Evolutionary conservation across 371 early-diverging fungal genomes (phyloP).

Genomic region (Zancudomyces culisetae): DNA sequence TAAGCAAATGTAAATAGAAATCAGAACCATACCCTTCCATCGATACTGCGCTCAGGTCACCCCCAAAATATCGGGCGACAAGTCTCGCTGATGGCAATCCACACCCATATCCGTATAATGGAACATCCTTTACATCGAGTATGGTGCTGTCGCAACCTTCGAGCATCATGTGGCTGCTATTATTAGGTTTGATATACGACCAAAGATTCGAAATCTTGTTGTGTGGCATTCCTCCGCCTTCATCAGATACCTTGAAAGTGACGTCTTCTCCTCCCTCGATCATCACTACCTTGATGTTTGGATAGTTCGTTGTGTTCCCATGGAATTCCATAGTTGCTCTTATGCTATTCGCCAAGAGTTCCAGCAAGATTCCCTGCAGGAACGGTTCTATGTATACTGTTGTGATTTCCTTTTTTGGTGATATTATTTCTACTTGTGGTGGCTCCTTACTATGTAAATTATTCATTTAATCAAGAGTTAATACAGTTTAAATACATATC

Average conservation of each 20-base stretch:
- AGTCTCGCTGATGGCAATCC: slow-evolving; percentile 25
- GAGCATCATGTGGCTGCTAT: slow-evolving; percentile 29
- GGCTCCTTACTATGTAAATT: slow-evolving; percentile 8
- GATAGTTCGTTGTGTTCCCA: background rate
- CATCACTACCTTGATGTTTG: slow-evolving; percentile 28
- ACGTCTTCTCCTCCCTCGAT: slow-evolving; percentile 39
- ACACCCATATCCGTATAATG: slow-evolving; percentile 28
- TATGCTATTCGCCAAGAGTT: slow-evolving; percentile 37
- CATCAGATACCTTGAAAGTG: slow-evolving; percentile 35
- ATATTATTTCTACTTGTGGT: slow-evolving; percentile 28
- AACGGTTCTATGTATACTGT: slow-evolving; percentile 39
- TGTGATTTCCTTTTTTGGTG: slow-evolving; percentile 27
- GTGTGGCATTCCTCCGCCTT: slow-evolving; percentile 35
- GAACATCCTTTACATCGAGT: too few species aligned
- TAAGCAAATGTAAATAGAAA: slow-evolving; percentile 45
- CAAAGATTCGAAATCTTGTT: slow-evolving; percentile 27
- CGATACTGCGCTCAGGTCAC: slow-evolving; percentile 43
- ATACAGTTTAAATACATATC: too few species aligned
- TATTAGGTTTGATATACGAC: slow-evolving; percentile 25
- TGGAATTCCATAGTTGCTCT: slow-evolving; percentile 30
- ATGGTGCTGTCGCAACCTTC: slow-evolving; percentile 9
- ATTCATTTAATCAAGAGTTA: too few species aligned
- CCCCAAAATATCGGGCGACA: slow-evolving; percentile 49
- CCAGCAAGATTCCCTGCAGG: slow-evolving; percentile 44
- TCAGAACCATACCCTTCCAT: slow-evolving; percentile 59